These are phyloP conservation scores for Starmerella bombicola DNA, from an alignment of 805 yeast species.

Conservation along the genomic window DNA sequence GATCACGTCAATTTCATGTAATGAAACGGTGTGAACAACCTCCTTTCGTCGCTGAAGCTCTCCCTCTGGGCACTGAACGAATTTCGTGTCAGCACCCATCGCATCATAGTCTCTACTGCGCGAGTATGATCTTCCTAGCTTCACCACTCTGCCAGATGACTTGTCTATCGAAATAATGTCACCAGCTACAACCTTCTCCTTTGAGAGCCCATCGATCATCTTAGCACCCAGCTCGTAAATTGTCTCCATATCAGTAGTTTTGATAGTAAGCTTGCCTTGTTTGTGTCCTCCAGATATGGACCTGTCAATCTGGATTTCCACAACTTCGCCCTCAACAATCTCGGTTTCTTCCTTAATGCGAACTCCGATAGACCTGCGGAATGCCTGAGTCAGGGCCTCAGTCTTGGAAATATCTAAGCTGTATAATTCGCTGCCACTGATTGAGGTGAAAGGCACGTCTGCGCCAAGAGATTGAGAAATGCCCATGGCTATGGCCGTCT, in stretches of 20 bases:
- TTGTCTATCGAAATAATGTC: slow-evolving; percentile 93
- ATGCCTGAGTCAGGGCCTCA: slow-evolving; percentile 91
- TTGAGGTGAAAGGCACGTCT: slow-evolving; percentile 88
- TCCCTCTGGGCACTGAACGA: slow-evolving; percentile 97
- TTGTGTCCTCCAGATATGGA: slow-evolving; percentile 95
- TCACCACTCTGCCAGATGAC: slow-evolving; percentile 85
- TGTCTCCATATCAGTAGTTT: slow-evolving; percentile 97
- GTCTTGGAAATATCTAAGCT: slow-evolving; percentile 89
- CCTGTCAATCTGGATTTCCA: slow-evolving; percentile 88
- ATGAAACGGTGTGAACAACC: slow-evolving; percentile 93
- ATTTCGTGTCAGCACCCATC: slow-evolving; percentile 95
- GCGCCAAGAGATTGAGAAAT: slow-evolving; percentile 38
- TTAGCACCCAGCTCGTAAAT: slow-evolving; percentile 88
- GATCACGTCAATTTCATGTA: slow-evolving; percentile 95
- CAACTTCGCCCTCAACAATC: slow-evolving; percentile 96
- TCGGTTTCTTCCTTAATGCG: slow-evolving; percentile 95
- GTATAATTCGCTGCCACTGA: slow-evolving; percentile 88
- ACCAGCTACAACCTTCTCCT: slow-evolving; percentile 93
- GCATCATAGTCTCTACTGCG: slow-evolving; percentile 97
- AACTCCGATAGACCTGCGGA: slow-evolving; percentile 89
- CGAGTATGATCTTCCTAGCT: slow-evolving; percentile 90
- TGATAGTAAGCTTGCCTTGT: slow-evolving; percentile 94
- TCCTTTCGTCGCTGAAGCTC: slow-evolving; percentile 92
- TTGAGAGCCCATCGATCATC: slow-evolving; percentile 87
- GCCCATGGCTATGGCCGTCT: slow-evolving; percentile 97